Percentiles rank a stretch among this genome's conserved stretches.
Evolutionary conservation across 2,329 filamentous ascomycete species (phyloP).

Genomic region (Fusarium falciforme): DNA sequence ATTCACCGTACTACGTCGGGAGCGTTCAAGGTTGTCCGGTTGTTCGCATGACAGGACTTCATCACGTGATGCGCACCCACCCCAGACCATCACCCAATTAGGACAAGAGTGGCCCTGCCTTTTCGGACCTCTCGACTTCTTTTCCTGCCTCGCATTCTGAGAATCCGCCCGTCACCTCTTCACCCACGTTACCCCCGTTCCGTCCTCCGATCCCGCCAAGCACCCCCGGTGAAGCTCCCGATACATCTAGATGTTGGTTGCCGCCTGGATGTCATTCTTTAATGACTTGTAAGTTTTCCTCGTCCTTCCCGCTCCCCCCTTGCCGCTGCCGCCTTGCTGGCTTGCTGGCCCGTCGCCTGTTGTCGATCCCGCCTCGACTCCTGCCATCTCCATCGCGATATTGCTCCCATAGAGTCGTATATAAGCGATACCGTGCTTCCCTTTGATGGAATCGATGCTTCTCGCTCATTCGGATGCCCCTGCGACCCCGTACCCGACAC

Average conservation of each 20-base stretch:
- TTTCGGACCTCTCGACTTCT: slow-evolving; percentile 27
- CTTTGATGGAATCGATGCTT: slow-evolving; percentile 52
- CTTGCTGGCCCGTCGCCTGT: slow-evolving; percentile 51
- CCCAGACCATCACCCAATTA: background rate
- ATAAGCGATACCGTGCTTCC: slow-evolving; percentile 38
- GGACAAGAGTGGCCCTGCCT: background rate
- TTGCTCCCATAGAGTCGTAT: slow-evolving; percentile 43
- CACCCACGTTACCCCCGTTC: slow-evolving; percentile 43
- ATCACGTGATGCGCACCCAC: background rate
- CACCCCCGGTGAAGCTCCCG: slow-evolving; percentile 37
- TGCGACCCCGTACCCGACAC: slow-evolving; percentile 34
- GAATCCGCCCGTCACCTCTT: slow-evolving; percentile 44
- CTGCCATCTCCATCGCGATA: slow-evolving; percentile 50
- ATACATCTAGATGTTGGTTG: slow-evolving; percentile 42
- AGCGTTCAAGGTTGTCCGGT: background rate
- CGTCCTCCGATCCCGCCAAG: slow-evolving; percentile 45
- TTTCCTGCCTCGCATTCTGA: slow-evolving; percentile 52
- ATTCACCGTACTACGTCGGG: background rate
- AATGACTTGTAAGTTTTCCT: slow-evolving; percentile 63
- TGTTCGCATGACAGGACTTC: background rate
- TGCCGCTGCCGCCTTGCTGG: slow-evolving; percentile 46
- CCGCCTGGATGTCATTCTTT: slow-evolving; percentile 56
- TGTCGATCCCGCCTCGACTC: slow-evolving; percentile 51
- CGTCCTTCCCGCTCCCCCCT: slow-evolving; percentile 37
- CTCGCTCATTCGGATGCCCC: slow-evolving; percentile 48